Evolutionary conservation across 2,329 filamentous ascomycete genomes (phyloP).

Genomic region (Scorias spongiosa): DNA sequence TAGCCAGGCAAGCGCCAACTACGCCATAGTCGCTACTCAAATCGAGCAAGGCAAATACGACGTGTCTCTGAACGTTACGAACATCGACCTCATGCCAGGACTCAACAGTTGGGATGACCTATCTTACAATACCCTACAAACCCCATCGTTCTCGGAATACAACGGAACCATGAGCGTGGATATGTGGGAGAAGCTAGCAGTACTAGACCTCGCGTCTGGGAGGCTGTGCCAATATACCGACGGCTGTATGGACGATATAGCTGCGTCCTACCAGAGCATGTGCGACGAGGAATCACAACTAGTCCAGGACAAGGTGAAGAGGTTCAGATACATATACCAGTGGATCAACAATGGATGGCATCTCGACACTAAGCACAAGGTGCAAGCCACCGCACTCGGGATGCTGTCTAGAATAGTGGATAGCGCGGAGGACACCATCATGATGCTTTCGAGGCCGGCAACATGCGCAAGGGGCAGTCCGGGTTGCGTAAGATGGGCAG

Average conservation of each 20-base stretch:
- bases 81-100: too few species aligned
- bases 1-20: too few species aligned
- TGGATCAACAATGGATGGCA: conserved; percentile 1
- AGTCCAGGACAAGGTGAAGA: background rate
- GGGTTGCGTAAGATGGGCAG: conserved; percentile 1
- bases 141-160: conserved; percentile 1
- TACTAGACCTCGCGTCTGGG: conserved; percentile 1
- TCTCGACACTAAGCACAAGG: background rate
- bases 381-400: background rate
- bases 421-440: background rate
- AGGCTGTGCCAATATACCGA: conserved; percentile 2
- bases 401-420: background rate
- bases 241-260: conserved; percentile 3
- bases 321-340: conserved; percentile 1
- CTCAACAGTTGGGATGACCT: too few species aligned
- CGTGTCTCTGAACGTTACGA: too few species aligned
- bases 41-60: too few species aligned
- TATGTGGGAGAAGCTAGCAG: conserved; percentile 2
- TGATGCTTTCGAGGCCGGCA: conserved; percentile 1
- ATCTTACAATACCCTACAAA: too few species aligned
- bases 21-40: too few species aligned
- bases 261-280: background rate
- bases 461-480: conserved; percentile 1
- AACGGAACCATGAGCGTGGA: background rate
- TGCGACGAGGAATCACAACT: background rate